phyloP scores from a whole-genome alignment of 2,329 filamentous ascomycete species.

The Pseudogymnoascus sp. region DNA sequence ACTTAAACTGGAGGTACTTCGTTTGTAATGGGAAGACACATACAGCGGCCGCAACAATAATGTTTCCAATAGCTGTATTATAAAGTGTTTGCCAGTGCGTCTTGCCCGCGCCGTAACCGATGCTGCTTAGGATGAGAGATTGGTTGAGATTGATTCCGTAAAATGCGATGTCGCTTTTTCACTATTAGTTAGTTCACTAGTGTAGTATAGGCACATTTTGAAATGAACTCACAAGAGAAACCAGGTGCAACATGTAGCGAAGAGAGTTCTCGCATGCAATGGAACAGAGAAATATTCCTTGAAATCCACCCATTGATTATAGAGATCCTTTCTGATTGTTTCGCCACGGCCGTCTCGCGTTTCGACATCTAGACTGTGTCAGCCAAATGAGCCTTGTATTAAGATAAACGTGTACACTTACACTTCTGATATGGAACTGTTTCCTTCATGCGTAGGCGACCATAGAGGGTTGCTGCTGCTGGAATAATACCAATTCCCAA shows the following conservation, averaged over 20 bases:
- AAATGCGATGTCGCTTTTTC: constrained; percentile 42
- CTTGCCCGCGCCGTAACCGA: constrained; percentile 52
- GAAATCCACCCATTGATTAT: constrained; percentile 48
- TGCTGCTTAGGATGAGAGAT: constrained; percentile 59
- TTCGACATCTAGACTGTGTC: not conserved
- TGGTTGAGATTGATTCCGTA: constrained; percentile 70
- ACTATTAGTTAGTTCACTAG: not conserved
- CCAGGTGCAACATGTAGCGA: constrained; percentile 75
- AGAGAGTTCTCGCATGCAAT: constrained; percentile 45
- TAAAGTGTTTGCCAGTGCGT: constrained; percentile 6
- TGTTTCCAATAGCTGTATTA: constrained; percentile 10
- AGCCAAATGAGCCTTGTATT: not conserved
- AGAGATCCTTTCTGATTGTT: not conserved
- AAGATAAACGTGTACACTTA: not conserved
- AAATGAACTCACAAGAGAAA: constrained; percentile 50
- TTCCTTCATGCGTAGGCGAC: constrained; percentile 9
- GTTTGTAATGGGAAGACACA: not conserved
- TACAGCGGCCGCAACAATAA: constrained; percentile 9
- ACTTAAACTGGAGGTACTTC: not conserved
- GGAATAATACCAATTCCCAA: constrained; percentile 9
- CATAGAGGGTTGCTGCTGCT: not conserved
- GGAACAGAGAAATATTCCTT: constrained; percentile 46
- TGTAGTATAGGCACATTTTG: not conserved
- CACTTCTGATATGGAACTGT: constrained; percentile 9
- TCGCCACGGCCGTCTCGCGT: not conserved